phyloP scores from a whole-genome alignment of 371 early-diverging fungal genomes.

The Gilbertella persicaria region DNA sequence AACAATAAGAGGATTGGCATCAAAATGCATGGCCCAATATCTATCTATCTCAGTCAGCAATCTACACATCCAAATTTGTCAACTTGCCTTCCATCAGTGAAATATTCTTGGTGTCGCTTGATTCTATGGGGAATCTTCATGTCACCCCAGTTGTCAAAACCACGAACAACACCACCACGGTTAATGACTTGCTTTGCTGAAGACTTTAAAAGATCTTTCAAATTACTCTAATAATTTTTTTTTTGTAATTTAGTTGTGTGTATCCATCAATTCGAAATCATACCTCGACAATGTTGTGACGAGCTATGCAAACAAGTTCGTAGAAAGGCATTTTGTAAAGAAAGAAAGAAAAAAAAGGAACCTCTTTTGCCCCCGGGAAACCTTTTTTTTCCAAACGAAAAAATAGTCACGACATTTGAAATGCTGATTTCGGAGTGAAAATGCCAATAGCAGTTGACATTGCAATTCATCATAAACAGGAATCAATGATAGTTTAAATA shows the following conservation, averaged over 20 bases:
- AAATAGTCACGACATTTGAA: not conserved
- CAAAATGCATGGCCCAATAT: constrained; percentile 82
- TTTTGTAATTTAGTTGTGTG: not conserved
- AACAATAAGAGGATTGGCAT: constrained; percentile 68
- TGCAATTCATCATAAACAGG: not conserved
- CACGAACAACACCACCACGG: constrained; percentile 78
- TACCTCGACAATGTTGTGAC: constrained; percentile 60
- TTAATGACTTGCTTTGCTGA: constrained; percentile 72
- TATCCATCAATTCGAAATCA: not conserved
- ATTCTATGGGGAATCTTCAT: constrained; percentile 65
- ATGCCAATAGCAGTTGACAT: constrained; percentile 4
- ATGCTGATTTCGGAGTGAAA: not conserved
- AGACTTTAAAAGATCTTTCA: constrained; percentile 67
- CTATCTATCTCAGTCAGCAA: too few relatives aligned
- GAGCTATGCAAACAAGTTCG: constrained; percentile 70
- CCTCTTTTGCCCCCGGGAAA: constrained; percentile 9
- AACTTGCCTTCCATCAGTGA: constrained; percentile 60
- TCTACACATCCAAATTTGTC: too few relatives aligned
- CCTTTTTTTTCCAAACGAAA: not conserved
- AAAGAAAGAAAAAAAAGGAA: constrained; percentile 1
- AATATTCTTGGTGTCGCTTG: constrained; percentile 68
- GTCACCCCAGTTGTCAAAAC: constrained; percentile 69
- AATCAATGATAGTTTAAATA: not conserved
- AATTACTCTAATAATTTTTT: constrained; percentile 44
- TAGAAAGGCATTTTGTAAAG: constrained; percentile 63